These are phyloP conservation scores for Venturia pyrina DNA, from an alignment of 2,329 filamentous ascomycete species.

Conservation along the genomic window DNA sequence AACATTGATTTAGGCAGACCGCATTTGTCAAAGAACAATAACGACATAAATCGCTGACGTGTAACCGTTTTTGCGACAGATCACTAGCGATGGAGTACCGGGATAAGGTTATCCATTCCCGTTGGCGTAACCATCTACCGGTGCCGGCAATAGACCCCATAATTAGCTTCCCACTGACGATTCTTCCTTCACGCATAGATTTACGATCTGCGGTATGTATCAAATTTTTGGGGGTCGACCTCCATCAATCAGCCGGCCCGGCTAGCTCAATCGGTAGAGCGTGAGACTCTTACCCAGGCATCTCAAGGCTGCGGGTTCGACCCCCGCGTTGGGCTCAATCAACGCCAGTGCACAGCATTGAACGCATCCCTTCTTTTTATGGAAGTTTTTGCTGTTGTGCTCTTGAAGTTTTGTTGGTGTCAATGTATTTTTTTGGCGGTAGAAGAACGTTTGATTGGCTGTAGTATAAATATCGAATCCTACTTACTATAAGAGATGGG, in stretches of 20 bases:
- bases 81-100: no score
- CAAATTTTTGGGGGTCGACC: no score
- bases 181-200: not conserved
- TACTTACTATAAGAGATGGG: no score
- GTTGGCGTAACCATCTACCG: no score
- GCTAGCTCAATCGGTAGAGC: not conserved
- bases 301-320: slow-evolving; percentile 11
- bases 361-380: not conserved
- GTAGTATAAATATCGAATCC: no score
- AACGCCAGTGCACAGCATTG: not conserved
- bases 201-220: no score
- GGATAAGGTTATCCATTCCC: no score
- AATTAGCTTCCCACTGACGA: not conserved
- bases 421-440: no score
- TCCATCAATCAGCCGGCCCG: not conserved
- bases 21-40: not conserved
- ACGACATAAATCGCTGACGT: no score
- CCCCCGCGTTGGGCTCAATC: slow-evolving; percentile 8
- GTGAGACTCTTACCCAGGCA: not conserved
- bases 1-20: not conserved
- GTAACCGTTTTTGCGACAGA: no score
- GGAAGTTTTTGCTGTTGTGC: not conserved
- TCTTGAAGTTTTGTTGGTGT: not conserved
- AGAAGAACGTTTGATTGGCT: no score
- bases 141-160: not conserved